Conservation (phyloP, 768 basidiomycete genomes). For the Phlebiopsis flavidoalba region DNA sequence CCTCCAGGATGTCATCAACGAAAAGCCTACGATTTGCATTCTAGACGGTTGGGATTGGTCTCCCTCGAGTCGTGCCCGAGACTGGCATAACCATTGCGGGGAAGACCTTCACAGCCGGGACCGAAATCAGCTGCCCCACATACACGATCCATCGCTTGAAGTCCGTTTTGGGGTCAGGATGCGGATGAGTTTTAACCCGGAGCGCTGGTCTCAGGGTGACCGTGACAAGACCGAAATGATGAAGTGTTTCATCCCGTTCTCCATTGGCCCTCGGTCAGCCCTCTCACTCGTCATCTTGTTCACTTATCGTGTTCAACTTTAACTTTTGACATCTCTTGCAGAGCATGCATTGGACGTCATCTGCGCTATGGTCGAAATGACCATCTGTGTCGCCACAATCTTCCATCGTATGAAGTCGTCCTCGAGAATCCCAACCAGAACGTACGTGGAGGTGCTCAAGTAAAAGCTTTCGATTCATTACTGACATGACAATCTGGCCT, state of each 20-base stretch:
- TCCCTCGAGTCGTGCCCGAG: slow-evolving; percentile 24
- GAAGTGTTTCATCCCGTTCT: slow-evolving; percentile 13
- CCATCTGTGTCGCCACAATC: slow-evolving; percentile 1
- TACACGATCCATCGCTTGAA: slow-evolving; percentile 22
- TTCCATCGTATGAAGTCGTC: slow-evolving; percentile 8
- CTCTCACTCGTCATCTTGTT: not conserved
- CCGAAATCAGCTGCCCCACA: slow-evolving; percentile 21
- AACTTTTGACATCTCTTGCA: not conserved
- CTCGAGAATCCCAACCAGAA: not conserved
- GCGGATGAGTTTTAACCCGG: slow-evolving; percentile 23
- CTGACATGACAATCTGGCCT: no score
- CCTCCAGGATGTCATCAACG: slow-evolving; percentile 28
- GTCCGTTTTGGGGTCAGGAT: slow-evolving; percentile 22
- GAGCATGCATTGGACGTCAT: slow-evolving; percentile 7
- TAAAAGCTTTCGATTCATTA: no score
- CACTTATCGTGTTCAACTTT: not conserved
- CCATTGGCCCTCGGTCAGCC: slow-evolving; percentile 5
- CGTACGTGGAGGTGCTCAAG: not conserved
- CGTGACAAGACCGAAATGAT: not conserved
- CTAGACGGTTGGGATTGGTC: slow-evolving; percentile 23
- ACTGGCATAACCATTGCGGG: slow-evolving; percentile 18
- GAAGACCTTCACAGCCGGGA: slow-evolving; percentile 19
- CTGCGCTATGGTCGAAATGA: slow-evolving; percentile 8
- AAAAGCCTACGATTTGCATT: slow-evolving; percentile 27
- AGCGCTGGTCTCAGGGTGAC: slow-evolving; percentile 24